phyloP scores from a whole-genome alignment of 1,284 basidiomycete genomes.

The Pseudozyma pruni region DNA sequence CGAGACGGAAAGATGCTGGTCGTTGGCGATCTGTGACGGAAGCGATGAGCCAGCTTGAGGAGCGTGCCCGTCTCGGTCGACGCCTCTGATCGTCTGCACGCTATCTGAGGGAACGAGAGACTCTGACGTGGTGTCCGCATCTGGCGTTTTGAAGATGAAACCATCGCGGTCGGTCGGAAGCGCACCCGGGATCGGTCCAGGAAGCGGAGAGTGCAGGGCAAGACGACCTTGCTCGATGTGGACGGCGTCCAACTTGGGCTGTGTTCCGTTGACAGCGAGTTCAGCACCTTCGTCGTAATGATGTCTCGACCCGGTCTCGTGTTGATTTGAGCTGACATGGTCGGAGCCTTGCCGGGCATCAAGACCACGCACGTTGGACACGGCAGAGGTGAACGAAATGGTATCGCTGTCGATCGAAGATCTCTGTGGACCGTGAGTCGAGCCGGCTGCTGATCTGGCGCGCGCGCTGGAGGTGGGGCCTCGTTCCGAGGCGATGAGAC shows the following conservation, averaged over 20 bases:
- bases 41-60: neutral
- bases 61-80: neutral
- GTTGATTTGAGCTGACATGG: neutral
- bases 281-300: conserved; percentile 9
- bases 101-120: conserved; percentile 16
- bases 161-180: conserved; percentile 1
- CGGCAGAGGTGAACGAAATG: conserved; percentile 49
- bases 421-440: conserved; percentile 9
- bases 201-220: conserved; percentile 9
- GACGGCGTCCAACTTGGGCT: conserved; percentile 12
- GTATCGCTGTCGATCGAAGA: conserved; percentile 50
- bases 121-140: neutral
- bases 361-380: conserved; percentile 24
- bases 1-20: conserved; percentile 26
- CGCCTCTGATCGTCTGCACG: conserved; percentile 13
- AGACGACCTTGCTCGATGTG: conserved; percentile 17
- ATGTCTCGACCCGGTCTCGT: neutral
- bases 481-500: conserved; percentile 43
- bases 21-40: neutral
- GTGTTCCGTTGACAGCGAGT: conserved; percentile 6
- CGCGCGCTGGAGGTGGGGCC: conserved; percentile 3
- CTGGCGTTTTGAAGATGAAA: neutral
- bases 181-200: conserved; percentile 8
- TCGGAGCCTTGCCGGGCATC: conserved; percentile 1
- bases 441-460: neutral